Evolutionary conservation across 2,329 filamentous ascomycete species (phyloP), one percentile per base, ranked within the genome.

Genomic region (Cordyceps javanica): DNA sequence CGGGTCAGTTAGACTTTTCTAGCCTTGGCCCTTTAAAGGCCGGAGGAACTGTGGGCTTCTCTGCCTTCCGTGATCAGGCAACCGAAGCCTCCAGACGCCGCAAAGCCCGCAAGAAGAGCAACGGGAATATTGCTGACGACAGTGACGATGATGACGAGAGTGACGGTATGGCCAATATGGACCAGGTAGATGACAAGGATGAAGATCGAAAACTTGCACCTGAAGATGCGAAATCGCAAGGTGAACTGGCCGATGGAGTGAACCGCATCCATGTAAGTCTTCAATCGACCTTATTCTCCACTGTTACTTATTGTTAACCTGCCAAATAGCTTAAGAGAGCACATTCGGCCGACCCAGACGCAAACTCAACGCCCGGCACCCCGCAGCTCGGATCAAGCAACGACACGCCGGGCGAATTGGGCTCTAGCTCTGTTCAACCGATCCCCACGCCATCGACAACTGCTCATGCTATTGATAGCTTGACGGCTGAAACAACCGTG

Each of bases 11-110:
- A 1, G 91, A 97, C 72, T 93, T 97, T 67, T 87, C 90, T 14
- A 91, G 82, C 58, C 80, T 97, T 10, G 89, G 88, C 3, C 91
- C 92, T 0, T 78, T 97, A 23, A 95, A 95, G 70, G 82, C 89
- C 3, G 84, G 85, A n/a, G 91, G 92, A 26, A 93, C 91, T 0
- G 90, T 95, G 49, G 92, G 92, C 36, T 97, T 96, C 70, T 87
- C 91, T 3, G 84, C 89, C 14, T 97, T 97, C 76, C 85, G 93
- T 55, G 91, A 95, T 62, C 79, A 80, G 58, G 80, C 83, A 41
- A 73, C 79, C 16, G 80, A 83, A 55, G 75, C 77, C 1, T 70
- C 77, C 3, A 75, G 78, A 57, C 79, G 78, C 59, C 73, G 54
- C 38, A 87, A 86, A 69, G 71, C 77, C 2, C 76, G 78, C 60